phyloP scores from a whole-genome alignment of 169 alveolate genomes.

The Amoebophrya sp. region DNA sequence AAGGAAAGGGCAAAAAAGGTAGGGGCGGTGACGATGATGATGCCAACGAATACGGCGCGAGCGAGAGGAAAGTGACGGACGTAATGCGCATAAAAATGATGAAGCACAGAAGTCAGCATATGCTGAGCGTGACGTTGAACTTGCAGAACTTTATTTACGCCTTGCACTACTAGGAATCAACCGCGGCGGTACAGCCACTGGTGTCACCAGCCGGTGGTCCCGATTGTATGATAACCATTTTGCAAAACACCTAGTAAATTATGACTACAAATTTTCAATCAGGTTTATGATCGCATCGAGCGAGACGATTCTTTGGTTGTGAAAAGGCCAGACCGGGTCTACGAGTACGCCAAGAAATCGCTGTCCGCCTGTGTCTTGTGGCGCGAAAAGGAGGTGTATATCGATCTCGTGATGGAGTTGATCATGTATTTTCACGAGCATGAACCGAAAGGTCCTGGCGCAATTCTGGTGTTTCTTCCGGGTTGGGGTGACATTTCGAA shows the following conservation, averaged over 20 bases:
- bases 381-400: conserved; percentile 25
- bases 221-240: no score
- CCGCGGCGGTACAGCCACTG: no score
- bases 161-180: no score
- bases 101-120: no score
- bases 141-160: no score
- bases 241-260: no score
- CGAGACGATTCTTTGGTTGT: neutral
- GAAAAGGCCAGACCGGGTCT: neutral
- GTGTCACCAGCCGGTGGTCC: no score
- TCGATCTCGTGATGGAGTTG: conserved; percentile 38
- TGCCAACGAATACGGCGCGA: neutral
- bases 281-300: neutral
- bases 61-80: neutral
- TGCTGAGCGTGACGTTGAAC: no score
- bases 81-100: no score
- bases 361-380: neutral
- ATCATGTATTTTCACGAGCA: conserved; percentile 38
- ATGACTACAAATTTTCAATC: no score
- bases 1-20: neutral
- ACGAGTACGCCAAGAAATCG: conserved; percentile 32
- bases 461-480: conserved; percentile 45
- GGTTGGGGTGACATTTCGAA: conserved; percentile 50
- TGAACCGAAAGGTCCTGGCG: conserved; percentile 45
- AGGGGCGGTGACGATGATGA: neutral